phyloP scores from a whole-genome alignment of 208 protist species.

The Crithidia mellificae region DNA sequence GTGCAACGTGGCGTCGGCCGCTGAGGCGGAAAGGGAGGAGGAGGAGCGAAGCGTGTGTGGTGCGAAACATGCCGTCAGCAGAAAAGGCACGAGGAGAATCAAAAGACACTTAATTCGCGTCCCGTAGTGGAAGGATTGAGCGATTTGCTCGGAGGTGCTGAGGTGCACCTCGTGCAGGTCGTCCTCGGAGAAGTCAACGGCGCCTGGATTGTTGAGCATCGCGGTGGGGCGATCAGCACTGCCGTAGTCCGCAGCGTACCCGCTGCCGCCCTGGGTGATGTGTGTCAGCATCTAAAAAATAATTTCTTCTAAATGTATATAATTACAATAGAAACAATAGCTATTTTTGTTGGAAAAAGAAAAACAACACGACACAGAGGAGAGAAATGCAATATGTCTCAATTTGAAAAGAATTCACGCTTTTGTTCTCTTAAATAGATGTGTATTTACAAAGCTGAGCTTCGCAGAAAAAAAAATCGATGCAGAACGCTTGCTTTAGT shows the following conservation, averaged over 20 bases:
- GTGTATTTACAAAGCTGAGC: too few species aligned
- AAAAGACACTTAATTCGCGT: constrained; percentile 33
- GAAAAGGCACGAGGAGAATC: constrained; percentile 23
- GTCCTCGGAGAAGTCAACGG: constrained; percentile 39
- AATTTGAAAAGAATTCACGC: too few species aligned
- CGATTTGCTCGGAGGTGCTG: constrained; percentile 21
- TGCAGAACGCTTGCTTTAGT: too few species aligned
- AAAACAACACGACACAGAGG: too few species aligned
- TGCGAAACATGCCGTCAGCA: constrained; percentile 16
- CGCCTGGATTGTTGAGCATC: constrained; percentile 36
- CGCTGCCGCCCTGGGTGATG: background rate
- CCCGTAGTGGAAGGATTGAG: constrained; percentile 28
- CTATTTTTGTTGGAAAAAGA: too few species aligned
- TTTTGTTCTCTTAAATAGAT: too few species aligned
- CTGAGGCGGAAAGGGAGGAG: background rate
- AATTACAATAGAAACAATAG: too few species aligned
- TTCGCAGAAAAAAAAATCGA: too few species aligned
- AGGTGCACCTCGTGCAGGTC: constrained; percentile 31
- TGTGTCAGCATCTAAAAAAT: constrained; percentile 14
- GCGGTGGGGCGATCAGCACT: background rate
- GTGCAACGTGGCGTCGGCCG: background rate
- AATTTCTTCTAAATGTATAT: too few species aligned
- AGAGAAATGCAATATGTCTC: too few species aligned
- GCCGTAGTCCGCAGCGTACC: constrained; percentile 23
- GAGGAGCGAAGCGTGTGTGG: background rate